Evolutionary conservation across 1,284 basidiomycete genomes (phyloP).

Genomic region (Rhodofomes roseus): DNA sequence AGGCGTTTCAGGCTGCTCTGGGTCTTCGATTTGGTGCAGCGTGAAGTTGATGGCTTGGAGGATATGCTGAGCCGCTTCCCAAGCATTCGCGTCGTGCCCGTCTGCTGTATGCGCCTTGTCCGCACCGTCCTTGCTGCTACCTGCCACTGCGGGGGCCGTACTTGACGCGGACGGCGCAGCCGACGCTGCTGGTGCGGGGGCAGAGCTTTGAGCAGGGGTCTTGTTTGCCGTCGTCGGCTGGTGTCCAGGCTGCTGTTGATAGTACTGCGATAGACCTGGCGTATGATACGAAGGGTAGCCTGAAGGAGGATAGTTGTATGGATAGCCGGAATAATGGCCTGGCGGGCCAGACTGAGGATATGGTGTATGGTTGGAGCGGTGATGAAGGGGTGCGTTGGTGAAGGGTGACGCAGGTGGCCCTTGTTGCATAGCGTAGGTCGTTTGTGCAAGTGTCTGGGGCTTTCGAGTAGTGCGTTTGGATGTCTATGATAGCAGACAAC

Average conservation of each 20-base stretch:
- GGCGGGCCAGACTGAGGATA: constrained; percentile 7
- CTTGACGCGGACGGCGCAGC: not conserved
- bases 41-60: constrained; percentile 71
- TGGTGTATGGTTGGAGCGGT: constrained; percentile 17
- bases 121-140: constrained; percentile 11
- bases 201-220: not conserved
- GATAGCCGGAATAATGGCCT: constrained; percentile 17
- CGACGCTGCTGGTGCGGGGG: not conserved
- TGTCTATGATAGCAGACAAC: constrained; percentile 37
- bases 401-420: constrained; percentile 49
- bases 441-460: constrained; percentile 53
- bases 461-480: constrained; percentile 63
- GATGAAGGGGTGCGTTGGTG: constrained; percentile 50
- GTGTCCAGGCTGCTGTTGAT: not conserved
- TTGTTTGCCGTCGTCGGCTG: not conserved
- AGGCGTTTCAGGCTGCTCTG: constrained; percentile 9
- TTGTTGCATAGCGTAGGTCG: constrained; percentile 31
- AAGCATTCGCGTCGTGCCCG: constrained; percentile 51
- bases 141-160: not conserved
- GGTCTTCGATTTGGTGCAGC: constrained; percentile 33
- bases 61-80: constrained; percentile 73
- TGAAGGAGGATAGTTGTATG: constrained; percentile 7
- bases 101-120: constrained; percentile 30
- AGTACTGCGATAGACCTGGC: constrained; percentile 1
- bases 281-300: constrained; percentile 16